Conservation (phyloP, 345 rosid genomes). For the Sisymbrium altissimum region DNA sequence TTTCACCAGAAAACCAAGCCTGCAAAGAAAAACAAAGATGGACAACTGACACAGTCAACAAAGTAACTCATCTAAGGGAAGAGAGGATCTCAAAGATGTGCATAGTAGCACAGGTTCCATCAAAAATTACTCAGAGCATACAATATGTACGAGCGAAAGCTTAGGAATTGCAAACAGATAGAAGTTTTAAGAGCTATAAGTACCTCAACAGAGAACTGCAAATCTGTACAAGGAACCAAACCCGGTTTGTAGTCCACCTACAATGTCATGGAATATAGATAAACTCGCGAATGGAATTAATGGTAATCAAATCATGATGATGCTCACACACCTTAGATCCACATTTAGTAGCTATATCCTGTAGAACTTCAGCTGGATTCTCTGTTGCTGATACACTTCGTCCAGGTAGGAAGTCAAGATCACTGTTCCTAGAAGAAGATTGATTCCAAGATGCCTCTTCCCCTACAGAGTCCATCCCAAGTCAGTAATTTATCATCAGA, state of each 20-base stretch:
- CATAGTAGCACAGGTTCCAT: background rate
- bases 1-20: slow-evolving; percentile 88
- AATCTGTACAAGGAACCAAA: slow-evolving; percentile 60
- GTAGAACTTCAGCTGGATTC: slow-evolving; percentile 56
- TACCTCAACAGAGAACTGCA: slow-evolving; percentile 91
- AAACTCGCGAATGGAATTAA: background rate
- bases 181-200: slow-evolving; percentile 11
- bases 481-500: slow-evolving; percentile 16
- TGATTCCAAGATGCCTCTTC: slow-evolving; percentile 55
- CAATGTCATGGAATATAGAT: slow-evolving; percentile 25
- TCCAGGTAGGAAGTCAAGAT: slow-evolving; percentile 60
- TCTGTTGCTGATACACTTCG: slow-evolving; percentile 54
- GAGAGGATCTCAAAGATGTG: slow-evolving; percentile 11
- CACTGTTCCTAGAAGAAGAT: slow-evolving; percentile 60
- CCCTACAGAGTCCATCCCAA: slow-evolving; percentile 43
- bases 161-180: background rate
- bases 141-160: background rate
- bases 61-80: background rate
- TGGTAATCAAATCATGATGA: background rate
- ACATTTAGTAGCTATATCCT: slow-evolving; percentile 76
- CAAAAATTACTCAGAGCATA: background rate
- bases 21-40: slow-evolving; percentile 33
- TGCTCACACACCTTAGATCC: slow-evolving; percentile 69
- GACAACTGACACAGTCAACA: background rate
- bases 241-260: slow-evolving; percentile 79